These are phyloP conservation scores for Jamesozyma gamospora DNA, from an alignment of 805 yeast species.

Conservation along the genomic window DNA sequence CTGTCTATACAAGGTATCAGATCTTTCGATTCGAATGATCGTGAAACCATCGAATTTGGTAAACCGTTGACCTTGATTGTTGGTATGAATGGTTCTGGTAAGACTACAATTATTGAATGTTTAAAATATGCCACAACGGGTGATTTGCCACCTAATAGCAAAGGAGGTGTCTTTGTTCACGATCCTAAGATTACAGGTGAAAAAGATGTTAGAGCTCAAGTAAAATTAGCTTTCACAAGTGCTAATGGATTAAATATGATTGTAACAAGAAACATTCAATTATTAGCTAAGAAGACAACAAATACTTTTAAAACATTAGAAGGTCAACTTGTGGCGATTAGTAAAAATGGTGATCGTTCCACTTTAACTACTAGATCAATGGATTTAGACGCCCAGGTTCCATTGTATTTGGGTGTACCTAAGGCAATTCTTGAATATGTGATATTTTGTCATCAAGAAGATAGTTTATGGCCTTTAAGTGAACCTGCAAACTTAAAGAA, in stretches of 20 bases:
- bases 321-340: conserved; percentile 66
- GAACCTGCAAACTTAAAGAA: conserved; percentile 86
- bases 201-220: conserved; percentile 76
- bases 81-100: conserved; percentile 94
- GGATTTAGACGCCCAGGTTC: conserved; percentile 75
- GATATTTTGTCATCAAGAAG: conserved; percentile 96
- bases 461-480: conserved; percentile 88
- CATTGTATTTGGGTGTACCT: conserved; percentile 78
- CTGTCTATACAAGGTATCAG: conserved; percentile 80
- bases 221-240: conserved; percentile 73
- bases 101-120: conserved; percentile 93
- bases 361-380: conserved; percentile 73
- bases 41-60: conserved; percentile 83
- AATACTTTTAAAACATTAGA: conserved; percentile 84
- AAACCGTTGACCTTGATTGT: conserved; percentile 87
- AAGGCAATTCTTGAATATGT: conserved; percentile 83
- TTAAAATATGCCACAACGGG: conserved; percentile 92
- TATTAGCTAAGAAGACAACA: conserved; percentile 50
- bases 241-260: conserved; percentile 71
- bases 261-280: conserved; percentile 75
- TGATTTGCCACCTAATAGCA: conserved; percentile 87
- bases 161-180: conserved; percentile 91
- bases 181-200: conserved; percentile 79
- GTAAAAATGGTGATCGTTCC: conserved; percentile 52
- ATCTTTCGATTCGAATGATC: conserved; percentile 75